Base-by-base conservation (phyloP, 768 basidiomycete species). In the Phlegmacium glaucopus region DNA sequence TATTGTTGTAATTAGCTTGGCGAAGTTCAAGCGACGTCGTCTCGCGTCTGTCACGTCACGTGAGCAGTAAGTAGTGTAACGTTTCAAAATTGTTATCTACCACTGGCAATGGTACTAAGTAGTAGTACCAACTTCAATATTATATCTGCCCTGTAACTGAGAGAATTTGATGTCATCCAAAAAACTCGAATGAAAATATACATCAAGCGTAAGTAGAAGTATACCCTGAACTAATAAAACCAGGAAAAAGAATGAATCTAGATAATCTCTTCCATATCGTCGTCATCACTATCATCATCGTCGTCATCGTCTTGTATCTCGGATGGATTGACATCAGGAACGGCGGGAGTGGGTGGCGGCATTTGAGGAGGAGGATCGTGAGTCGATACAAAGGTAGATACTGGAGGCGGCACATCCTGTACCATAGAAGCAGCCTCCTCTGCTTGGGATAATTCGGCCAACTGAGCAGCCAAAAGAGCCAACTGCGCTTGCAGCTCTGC, bases 401-500 rank as follows among this genome's bases (percentile, higher is more conserved):
- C n/a, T 4, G 32, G 38, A 35, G 40, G n/a, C 25, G 45, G 49
- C 6, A 26, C 13, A 44, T 15, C 35, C 30, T 25, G 35, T 15
- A 25, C 38, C 8, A 15, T 28, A 28, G 26, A 48, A 11, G 52
- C 50, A 26, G 47, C 62, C 27, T 68, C 68, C 28, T 72, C 70
- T 18, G 64, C 67, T 43, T 79, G 77, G 11, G 78, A 81, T 39
- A 88, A 70, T 60, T 87, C 87, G 18, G 79, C 77, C 18, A 90
- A 61, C 57, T 90, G 88, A 1, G 82, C 83, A 4, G 87, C 85
- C 45, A 90, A 61, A 26, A 90, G 71, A 3, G 82, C 86, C 37
- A 90, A 71, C 53, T 85, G 85, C 1, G 83, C 85, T 57, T 89
- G 87, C 44, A 90, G 62, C 44, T 82, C 79, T 29, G 87, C 85